phyloP scores from a whole-genome alignment of 306 rosid species.

The Trichosanthes truncata region DNA sequence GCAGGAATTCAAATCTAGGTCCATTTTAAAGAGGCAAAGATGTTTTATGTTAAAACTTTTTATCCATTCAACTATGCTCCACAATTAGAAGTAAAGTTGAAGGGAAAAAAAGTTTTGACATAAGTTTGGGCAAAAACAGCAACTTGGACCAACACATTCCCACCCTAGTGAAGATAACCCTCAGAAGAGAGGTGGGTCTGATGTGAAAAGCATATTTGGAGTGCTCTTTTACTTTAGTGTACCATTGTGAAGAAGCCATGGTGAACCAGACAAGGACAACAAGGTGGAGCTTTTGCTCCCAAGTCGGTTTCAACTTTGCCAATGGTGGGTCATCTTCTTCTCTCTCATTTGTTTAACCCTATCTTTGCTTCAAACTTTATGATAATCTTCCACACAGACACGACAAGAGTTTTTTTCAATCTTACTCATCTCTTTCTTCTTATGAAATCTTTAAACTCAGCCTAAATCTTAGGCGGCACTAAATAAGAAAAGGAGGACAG shows the following conservation, averaged over 20 bases:
- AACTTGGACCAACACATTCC: neutral
- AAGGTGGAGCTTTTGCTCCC: neutral
- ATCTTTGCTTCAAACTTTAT: conserved; percentile 1
- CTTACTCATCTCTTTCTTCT: neutral
- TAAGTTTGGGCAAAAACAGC: neutral
- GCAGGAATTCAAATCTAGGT: neutral
- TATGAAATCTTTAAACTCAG: neutral
- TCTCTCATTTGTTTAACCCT: neutral
- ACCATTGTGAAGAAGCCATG: neutral
- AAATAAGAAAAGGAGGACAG: neutral
- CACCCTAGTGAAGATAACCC: neutral
- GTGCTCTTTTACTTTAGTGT: neutral
- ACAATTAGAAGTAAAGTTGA: too few species aligned
- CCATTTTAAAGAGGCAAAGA: neutral
- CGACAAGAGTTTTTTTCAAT: neutral
- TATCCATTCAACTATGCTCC: neutral
- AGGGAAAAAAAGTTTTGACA: neutral
- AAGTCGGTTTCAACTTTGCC: neutral
- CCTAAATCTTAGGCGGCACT: neutral
- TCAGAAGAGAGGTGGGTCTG: neutral
- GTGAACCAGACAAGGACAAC: conserved; percentile 4
- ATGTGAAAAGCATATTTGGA: neutral
- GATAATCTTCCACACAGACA: neutral
- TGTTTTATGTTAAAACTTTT: neutral
- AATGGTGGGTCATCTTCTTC: conserved; percentile 5